Percentiles rank a stretch among this genome's conserved stretches.
Evolutionary conservation across 306 rosid genomes (phyloP).

Genomic region (Dryas octopetala): DNA sequence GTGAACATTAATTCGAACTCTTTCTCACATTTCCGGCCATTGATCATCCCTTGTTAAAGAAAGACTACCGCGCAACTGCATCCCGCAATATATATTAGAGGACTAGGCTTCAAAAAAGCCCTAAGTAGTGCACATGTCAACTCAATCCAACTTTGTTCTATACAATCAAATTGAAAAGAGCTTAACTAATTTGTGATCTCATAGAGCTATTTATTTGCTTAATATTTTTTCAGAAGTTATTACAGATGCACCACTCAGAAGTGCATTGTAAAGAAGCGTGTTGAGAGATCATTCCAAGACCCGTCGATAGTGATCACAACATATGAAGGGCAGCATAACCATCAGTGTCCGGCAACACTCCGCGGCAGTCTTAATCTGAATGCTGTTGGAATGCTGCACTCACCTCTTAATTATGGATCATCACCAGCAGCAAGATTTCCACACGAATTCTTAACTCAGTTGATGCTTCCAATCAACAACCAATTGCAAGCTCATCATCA

Average conservation of each 20-base stretch:
- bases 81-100: too few relatives aligned
- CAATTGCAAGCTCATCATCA: slow-evolving; percentile 27
- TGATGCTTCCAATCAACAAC: slow-evolving; percentile 47
- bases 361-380: slow-evolving; percentile 42
- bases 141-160: too few relatives aligned
- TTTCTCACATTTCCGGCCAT: too few relatives aligned
- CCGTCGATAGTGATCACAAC: slow-evolving; percentile 78
- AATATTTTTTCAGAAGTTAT: slow-evolving; percentile 54
- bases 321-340: slow-evolving; percentile 89
- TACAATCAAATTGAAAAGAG: too few relatives aligned
- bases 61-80: too few relatives aligned
- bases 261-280: slow-evolving; percentile 78
- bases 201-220: neutral
- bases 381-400: slow-evolving; percentile 45
- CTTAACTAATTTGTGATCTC: neutral
- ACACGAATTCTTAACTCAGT: slow-evolving; percentile 63
- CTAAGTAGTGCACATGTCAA: too few relatives aligned
- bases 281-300: slow-evolving; percentile 79
- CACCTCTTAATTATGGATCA: too few relatives aligned
- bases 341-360: slow-evolving; percentile 78
- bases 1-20: too few relatives aligned
- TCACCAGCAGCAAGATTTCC: slow-evolving; percentile 32
- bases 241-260: slow-evolving; percentile 87
- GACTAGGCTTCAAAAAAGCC: too few relatives aligned
- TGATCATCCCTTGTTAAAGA: too few relatives aligned